A percentile compares a stretch with the other conserved stretches of the same genome.
phyloP scores from a whole-genome alignment of 768 basidiomycete genomes.

The Lactarius sanguifluus region DNA sequence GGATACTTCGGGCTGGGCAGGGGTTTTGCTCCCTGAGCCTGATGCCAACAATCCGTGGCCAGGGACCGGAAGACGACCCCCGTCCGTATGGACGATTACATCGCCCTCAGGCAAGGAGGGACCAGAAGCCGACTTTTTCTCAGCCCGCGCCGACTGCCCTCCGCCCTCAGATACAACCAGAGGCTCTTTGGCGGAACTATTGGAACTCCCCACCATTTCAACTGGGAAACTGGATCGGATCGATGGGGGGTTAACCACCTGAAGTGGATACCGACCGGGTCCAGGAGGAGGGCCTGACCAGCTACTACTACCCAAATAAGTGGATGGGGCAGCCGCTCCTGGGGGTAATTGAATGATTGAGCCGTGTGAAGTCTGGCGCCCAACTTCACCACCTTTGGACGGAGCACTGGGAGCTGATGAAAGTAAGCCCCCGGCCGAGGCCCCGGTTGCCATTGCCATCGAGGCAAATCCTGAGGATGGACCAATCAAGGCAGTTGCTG shows the following conservation, averaged over 20 bases:
- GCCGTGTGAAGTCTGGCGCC: conserved; percentile 2
- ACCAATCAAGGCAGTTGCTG: conserved; percentile 17
- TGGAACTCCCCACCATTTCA: background rate
- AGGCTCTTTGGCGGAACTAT: background rate
- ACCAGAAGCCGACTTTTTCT: conserved; percentile 8
- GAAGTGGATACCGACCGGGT: conserved; percentile 13
- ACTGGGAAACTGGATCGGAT: background rate
- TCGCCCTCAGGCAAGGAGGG: background rate
- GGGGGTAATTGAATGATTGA: conserved; percentile 13
- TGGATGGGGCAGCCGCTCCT: conserved; percentile 18
- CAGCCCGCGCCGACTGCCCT: background rate
- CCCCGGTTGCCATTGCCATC: background rate
- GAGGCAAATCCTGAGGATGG: background rate
- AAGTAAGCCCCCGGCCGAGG: no score
- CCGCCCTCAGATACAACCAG: background rate
- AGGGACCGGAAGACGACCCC: conserved; percentile 4
- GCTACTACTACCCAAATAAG: background rate
- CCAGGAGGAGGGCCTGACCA: background rate
- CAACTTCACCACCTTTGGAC: conserved; percentile 2
- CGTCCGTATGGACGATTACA: conserved; percentile 10
- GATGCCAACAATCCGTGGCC: background rate
- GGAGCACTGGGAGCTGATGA: background rate
- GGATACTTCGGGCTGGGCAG: background rate
- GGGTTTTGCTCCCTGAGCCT: background rate
- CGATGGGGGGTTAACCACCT: conserved; percentile 14